Evolutionary conservation across 2,329 filamentous ascomycete species (phyloP).

Genomic region (Penicillium brevicompactum): DNA sequence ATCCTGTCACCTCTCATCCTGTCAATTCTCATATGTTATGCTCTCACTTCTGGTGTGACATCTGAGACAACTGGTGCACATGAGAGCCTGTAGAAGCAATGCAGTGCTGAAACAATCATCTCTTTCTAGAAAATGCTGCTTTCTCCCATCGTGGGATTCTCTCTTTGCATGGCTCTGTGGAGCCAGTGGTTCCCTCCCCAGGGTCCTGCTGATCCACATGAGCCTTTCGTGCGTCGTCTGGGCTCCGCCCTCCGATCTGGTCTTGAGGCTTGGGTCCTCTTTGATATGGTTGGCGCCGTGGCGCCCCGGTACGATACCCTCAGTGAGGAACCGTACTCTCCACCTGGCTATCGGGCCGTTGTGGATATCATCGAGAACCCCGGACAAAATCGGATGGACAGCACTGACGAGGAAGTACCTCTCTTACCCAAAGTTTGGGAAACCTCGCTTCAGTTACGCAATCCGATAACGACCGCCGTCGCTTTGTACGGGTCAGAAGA

Average conservation of each 20-base stretch:
- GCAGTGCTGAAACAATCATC: background rate
- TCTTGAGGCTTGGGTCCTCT: slow-evolving; percentile 14
- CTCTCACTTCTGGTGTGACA: background rate
- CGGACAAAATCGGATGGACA: background rate
- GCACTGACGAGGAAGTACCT: background rate
- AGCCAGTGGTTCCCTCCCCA: slow-evolving; percentile 25
- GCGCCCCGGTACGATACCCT: background rate
- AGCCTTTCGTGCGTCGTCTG: slow-evolving; percentile 20
- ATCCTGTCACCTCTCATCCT: too few species aligned
- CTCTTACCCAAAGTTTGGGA: background rate
- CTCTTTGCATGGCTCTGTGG: slow-evolving; percentile 26
- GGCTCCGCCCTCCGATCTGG: slow-evolving; percentile 16
- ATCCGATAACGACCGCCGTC: background rate
- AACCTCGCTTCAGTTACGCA: background rate
- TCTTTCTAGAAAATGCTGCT: slow-evolving; percentile 17
- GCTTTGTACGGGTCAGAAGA: background rate
- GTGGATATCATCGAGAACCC: background rate
- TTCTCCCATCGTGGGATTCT: slow-evolving; percentile 19
- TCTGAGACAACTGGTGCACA: background rate
- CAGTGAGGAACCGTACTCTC: background rate
- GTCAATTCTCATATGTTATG: too few species aligned
- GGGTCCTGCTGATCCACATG: slow-evolving; percentile 20
- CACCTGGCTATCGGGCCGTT: background rate
- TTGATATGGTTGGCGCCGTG: slow-evolving; percentile 14
- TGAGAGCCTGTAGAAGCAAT: background rate